Evolutionary conservation across 768 basidiomycete genomes (phyloP), one percentile per base, ranked within the genome.

Genomic region (Amanita rubescens): DNA sequence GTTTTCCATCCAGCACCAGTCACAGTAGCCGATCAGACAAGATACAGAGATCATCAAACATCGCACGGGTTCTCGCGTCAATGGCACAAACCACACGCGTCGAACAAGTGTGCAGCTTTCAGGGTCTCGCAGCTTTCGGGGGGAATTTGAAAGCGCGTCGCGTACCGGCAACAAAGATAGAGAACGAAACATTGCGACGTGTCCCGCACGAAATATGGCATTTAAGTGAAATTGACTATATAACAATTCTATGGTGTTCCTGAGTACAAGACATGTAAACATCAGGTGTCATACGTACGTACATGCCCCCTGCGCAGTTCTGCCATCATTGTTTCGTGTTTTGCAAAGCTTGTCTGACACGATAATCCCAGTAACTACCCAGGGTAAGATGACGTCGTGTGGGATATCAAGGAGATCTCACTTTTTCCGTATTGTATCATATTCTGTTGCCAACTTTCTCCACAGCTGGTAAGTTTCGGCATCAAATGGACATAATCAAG

Each of bases 351-450:
- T 53, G 52, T 15, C 52, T 44, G 34, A 53, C 45, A 22, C 52
- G 52, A 39, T 53, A 44, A 11, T 53, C 52, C 52, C 52, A 53
- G 32, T 44, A 53, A 27, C 52, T 53, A 32, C 30, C 34, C 19
- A n/a, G 19, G 22, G 20, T 53, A 11, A 35, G 35, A 39, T 32
- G 8, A 35, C 43, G 24, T 39, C 6, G 6, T 10, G n/a, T 27
- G 22, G 19, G 1, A 8, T 37, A 24, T 22, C 7, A 34, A 27
- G 24, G 17, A 22, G 41, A 14, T 33, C 67, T 44, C 54, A 90
- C 90, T 83, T 85, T 72, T 82, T 88, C 46, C 89, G 75, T 58
- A 90, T 87, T 6, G 77, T 78, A 61, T 92, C 90, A 60, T 82
- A 75, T 54, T 85, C 79, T 51, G 80, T 71, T 1, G 81, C 88